Percentiles rank a stretch among this genome's conserved stretches.
These are phyloP conservation scores for Penicillium verrucosum DNA, from an alignment of 2,329 filamentous ascomycete species.

Conservation along the genomic window DNA sequence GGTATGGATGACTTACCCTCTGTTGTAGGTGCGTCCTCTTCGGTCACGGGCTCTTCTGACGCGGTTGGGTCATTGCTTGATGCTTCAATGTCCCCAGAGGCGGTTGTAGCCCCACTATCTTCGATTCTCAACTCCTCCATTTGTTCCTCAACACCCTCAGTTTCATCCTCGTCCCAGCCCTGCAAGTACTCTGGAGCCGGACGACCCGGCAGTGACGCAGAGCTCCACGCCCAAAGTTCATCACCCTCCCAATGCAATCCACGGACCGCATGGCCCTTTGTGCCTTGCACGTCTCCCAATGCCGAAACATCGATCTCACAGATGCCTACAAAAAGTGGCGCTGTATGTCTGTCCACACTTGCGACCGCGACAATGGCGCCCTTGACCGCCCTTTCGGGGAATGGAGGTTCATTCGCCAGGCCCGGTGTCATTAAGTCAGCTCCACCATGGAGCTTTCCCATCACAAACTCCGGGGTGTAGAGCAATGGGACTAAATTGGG, in stretches of 20 bases:
- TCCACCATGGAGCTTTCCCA: slow-evolving; percentile 61
- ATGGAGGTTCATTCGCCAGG: slow-evolving; percentile 62
- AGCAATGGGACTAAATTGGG: slow-evolving; percentile 59
- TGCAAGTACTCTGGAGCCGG: slow-evolving; percentile 53
- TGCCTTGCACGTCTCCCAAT: slow-evolving; percentile 55
- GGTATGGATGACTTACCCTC: slow-evolving; percentile 47
- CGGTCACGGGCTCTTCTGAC: slow-evolving; percentile 35
- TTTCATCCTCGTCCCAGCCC: slow-evolving; percentile 47
- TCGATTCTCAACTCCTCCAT: slow-evolving; percentile 41
- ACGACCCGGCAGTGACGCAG: slow-evolving; percentile 51
- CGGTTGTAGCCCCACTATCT: slow-evolving; percentile 21
- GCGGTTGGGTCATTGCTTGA: slow-evolving; percentile 32
- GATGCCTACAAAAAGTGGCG: slow-evolving; percentile 62
- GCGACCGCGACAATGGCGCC: slow-evolving; percentile 63
- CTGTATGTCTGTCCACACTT: slow-evolving; percentile 56
- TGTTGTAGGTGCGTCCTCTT: slow-evolving; percentile 53
- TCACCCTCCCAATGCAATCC: slow-evolving; percentile 67
- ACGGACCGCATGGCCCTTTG: slow-evolving; percentile 62
- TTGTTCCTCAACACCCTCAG: slow-evolving; percentile 39
- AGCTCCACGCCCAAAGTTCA: slow-evolving; percentile 65
- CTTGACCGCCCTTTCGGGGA: slow-evolving; percentile 57
- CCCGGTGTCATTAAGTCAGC: slow-evolving; percentile 69
- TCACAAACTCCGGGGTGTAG: slow-evolving; percentile 58
- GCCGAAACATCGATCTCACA: slow-evolving; percentile 61
- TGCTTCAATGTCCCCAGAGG: slow-evolving; percentile 9